Base-by-base conservation (phyloP, 2,329 filamentous ascomycete species). In the Diaporthe citri region DNA sequence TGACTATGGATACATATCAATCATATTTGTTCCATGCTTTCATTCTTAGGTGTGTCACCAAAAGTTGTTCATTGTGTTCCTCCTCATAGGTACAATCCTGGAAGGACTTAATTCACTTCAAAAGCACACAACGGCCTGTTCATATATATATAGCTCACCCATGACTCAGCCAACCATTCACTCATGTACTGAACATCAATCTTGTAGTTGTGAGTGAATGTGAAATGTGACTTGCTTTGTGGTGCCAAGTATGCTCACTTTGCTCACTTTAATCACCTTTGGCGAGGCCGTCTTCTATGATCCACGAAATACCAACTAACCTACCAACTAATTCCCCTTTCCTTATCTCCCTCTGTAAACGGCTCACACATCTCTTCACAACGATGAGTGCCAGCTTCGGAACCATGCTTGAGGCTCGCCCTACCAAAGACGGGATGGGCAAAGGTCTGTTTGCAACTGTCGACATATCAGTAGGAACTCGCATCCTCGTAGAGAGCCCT, bases 371-470 rank as follows among this genome's bases (percentile, higher is more conserved):
- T 36, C 31, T 25, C 17, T 43, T 43, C 15, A 4, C 17, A 43
- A 13, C 5, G 4, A 12, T 5, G 3, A 39, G 15, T 7, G 36
- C 41, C 43, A 9, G 20, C 7, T 34, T 51, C 13, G 46, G 46
- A 13, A 36, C 10, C 31, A 67, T n/a, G 22, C 22, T 57, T 20
- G 52, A 74, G 51, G 20, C 57, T 20, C 72, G 52, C n/a, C 22
- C 60, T 5, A 22, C 72, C 25, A 31, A 7, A n/a, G 22, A 22
- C 7, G 55, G 52, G 2, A 74, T 69, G 52, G 72, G 72, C n/a
- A 43, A 31, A 17, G 72, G 72, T 15, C 34, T 69, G 6, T 74
- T 74, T 17, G 72, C 72, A 39, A 70, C 62, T 13, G 39, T 51
- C 12, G 28, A 59, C n/a, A 74, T 74, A 34, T 41, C 62, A 28